These are phyloP conservation scores for Ilex asprella DNA, from an alignment of 257 asterid genomes.

Conservation along the genomic window DNA sequence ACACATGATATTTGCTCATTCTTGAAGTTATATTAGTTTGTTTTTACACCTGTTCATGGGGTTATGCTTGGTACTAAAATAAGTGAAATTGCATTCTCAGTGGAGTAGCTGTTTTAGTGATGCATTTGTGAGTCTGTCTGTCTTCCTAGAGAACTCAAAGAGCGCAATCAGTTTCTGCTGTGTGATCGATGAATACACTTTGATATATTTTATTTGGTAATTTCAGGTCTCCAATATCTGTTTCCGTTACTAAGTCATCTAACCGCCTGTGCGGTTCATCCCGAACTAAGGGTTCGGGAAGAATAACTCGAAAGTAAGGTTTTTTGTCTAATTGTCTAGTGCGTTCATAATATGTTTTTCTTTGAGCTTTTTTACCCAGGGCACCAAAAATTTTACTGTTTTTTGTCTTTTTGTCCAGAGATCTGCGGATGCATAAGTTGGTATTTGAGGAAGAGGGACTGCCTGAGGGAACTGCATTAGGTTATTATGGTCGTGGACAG, in stretches of 20 bases:
- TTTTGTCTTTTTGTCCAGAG: slow-evolving; percentile 37
- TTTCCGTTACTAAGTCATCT: slow-evolving; percentile 24
- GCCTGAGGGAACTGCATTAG: slow-evolving; percentile 67
- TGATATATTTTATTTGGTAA: background rate
- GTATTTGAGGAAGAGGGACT: slow-evolving; percentile 52
- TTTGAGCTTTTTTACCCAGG: slow-evolving; percentile 8
- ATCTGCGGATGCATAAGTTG: slow-evolving; percentile 69
- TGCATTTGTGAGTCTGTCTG: too few species aligned
- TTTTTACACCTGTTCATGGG: too few species aligned
- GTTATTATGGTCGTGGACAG: slow-evolving; percentile 62
- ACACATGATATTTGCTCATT: too few species aligned
- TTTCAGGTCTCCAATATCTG: slow-evolving; percentile 47
- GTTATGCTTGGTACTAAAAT: background rate
- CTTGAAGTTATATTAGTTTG: too few species aligned
- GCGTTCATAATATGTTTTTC: slow-evolving; percentile 6
- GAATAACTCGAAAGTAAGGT: slow-evolving; percentile 72
- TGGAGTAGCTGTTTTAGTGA: background rate
- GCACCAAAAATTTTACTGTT: slow-evolving; percentile 14
- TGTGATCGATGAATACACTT: background rate
- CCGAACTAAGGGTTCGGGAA: slow-evolving; percentile 45
- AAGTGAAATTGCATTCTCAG: background rate
- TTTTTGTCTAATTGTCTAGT: background rate
- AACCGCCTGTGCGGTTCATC: slow-evolving; percentile 23
- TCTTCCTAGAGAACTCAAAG: too few species aligned
- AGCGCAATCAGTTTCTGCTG: too few species aligned